Conservation (phyloP, 768 basidiomycete genomes). For the Tylopilus plumbeoviolaceoides region DNA sequence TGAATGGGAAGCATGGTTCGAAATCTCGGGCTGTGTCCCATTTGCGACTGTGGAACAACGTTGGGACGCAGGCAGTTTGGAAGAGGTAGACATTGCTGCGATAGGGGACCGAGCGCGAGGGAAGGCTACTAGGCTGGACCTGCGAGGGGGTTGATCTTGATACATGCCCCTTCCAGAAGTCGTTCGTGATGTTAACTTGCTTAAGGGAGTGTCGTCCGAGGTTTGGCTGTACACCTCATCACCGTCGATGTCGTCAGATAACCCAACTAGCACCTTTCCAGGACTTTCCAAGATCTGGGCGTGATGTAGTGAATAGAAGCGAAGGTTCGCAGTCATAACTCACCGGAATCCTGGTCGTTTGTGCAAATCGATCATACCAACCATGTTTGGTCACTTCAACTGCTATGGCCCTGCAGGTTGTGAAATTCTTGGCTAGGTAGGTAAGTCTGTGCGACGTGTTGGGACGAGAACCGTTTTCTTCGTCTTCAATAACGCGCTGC, state of each 20-base stretch:
- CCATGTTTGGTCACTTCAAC: conserved; percentile 40
- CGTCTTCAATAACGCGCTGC: conserved; percentile 24
- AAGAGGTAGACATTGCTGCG: background rate
- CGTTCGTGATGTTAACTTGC: background rate
- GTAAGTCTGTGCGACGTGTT: conserved; percentile 36
- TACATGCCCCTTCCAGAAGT: background rate
- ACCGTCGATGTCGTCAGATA: conserved; percentile 6
- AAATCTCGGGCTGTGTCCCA: background rate
- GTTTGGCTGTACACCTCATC: conserved; percentile 2
- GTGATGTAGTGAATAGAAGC: background rate
- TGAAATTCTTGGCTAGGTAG: conserved; percentile 46
- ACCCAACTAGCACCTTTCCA: conserved; percentile 10
- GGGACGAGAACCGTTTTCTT: conserved; percentile 36
- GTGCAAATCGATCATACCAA: conserved; percentile 54
- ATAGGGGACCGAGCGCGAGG: background rate
- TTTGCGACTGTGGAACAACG: background rate
- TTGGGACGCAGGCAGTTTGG: background rate
- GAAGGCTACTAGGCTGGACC: background rate
- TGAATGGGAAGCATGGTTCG: no score
- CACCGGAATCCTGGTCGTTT: conserved; percentile 23
- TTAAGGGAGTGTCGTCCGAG: background rate
- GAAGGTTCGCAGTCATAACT: background rate
- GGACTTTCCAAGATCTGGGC: conserved; percentile 18
- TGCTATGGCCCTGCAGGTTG: conserved; percentile 45
- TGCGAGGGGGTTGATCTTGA: background rate